Evolutionary conservation across 495 filamentous ascomycete genomes (phyloP).

Genomic region (Hypoxylon crocopeplum): DNA sequence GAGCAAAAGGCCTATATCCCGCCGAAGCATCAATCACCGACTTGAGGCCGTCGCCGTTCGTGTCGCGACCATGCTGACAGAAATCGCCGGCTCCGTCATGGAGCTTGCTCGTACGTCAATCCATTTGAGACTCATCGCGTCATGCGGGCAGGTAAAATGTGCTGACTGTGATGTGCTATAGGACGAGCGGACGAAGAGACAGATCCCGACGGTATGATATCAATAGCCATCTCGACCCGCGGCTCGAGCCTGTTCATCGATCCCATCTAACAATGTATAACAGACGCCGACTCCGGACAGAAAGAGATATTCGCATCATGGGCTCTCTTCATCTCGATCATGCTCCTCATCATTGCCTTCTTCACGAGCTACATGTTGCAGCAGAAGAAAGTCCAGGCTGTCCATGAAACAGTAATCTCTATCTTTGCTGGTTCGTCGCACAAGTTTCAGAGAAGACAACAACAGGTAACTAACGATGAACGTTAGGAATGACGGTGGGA

Average conservation of each 20-base stretch:
- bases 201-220: constrained; percentile 56
- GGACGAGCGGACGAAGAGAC: constrained; percentile 58
- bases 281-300: constrained; percentile 60
- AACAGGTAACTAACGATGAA: constrained; percentile 12
- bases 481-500: constrained; percentile 90
- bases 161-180: constrained; percentile 40
- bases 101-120: constrained; percentile 51
- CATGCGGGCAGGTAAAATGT: neutral
- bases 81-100: constrained; percentile 47
- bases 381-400: constrained; percentile 91
- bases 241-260: constrained; percentile 2
- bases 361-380: constrained; percentile 97
- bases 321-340: constrained; percentile 94
- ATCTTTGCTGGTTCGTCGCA: constrained; percentile 86
- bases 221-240: constrained; percentile 10
- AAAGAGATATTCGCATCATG: constrained; percentile 95
- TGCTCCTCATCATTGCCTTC: constrained; percentile 89
- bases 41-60: constrained; percentile 17
- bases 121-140: neutral
- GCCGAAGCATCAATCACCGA: constrained; percentile 23
- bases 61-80: constrained; percentile 42
- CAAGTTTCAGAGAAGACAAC: neutral
- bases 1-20: constrained; percentile 26
- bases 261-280: constrained; percentile 31
- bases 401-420: constrained; percentile 96